Percentiles rank a stretch among this genome's conserved stretches.
Conservation (phyloP, 495 filamentous ascomycete species). For the Parachaetomium inaequale region DNA sequence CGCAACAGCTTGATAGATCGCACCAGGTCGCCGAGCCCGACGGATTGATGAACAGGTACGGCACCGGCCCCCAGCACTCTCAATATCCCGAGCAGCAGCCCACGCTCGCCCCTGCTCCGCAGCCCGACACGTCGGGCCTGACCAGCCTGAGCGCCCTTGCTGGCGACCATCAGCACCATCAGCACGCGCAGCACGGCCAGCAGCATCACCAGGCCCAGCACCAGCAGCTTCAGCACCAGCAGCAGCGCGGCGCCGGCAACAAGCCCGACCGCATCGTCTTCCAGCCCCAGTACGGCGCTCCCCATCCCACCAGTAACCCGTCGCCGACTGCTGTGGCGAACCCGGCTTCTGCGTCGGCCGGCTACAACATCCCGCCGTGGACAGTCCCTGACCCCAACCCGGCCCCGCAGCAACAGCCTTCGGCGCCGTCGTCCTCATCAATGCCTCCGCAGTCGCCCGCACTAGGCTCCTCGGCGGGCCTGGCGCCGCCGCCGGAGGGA, state of each 20-base stretch:
- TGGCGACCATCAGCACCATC: conserved; percentile 29
- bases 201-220: conserved; percentile 23
- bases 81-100: conserved; percentile 33
- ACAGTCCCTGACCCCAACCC: conserved; percentile 26
- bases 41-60: conserved; percentile 35
- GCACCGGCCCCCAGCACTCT: conserved; percentile 25
- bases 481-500: conserved; percentile 47
- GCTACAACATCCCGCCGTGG: conserved; percentile 30
- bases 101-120: conserved; percentile 25
- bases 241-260: conserved; percentile 25
- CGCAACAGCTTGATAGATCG: conserved; percentile 34
- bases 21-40: conserved; percentile 33
- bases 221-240: conserved; percentile 26
- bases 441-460: conserved; percentile 36
- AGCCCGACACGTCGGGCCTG: conserved; percentile 28
- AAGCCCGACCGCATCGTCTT: conserved; percentile 31
- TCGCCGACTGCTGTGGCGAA: conserved; percentile 39
- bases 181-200: conserved; percentile 22
- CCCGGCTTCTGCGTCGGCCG: conserved; percentile 27
- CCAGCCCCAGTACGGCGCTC: conserved; percentile 32
- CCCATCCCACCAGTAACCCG: conserved; percentile 33
- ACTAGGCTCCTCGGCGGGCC: conserved; percentile 20
- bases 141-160: conserved; percentile 26
- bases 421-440: conserved; percentile 27
- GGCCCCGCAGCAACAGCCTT: conserved; percentile 25